phyloP scores from a whole-genome alignment of 73 alveolate genomes.

The Durusdinium trenchii region DNA sequence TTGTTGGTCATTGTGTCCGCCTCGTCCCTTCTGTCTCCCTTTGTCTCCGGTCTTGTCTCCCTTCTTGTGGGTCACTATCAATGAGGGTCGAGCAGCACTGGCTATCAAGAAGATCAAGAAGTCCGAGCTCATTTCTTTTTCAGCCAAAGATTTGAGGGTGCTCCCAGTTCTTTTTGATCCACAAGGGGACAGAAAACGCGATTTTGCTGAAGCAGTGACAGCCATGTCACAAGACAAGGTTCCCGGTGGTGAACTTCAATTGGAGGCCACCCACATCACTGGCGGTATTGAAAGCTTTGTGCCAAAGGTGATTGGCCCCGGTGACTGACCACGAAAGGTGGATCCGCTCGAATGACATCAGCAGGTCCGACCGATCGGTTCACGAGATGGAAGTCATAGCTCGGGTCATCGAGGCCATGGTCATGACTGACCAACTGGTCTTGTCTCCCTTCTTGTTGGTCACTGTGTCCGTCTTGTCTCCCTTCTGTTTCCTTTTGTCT shows the following conservation, averaged over 20 bases:
- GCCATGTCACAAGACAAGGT: not conserved
- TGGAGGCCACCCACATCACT: conserved; percentile 31
- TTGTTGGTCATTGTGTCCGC: too few species aligned
- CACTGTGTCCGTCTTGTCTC: too few species aligned
- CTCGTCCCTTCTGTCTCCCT: too few species aligned
- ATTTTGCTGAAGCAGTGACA: conserved; percentile 18
- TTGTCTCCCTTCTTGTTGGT: too few species aligned
- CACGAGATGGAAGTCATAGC: conserved; percentile 31
- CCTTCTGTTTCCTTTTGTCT: too few species aligned
- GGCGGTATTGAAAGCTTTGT: not conserved
- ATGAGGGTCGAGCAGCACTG: too few species aligned
- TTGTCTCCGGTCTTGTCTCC: too few species aligned
- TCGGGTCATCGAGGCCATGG: conserved; percentile 40
- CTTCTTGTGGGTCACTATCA: too few species aligned
- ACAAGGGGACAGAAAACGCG: not conserved
- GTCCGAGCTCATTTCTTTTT: not conserved
- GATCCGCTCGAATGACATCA: not conserved
- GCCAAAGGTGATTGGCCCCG: not conserved
- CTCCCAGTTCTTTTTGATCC: conserved; percentile 5
- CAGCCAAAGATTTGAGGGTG: conserved; percentile 11
- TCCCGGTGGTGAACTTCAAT: conserved; percentile 35
- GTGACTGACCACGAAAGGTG: conserved; percentile 47
- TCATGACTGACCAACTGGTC: not conserved
- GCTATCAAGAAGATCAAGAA: not conserved
- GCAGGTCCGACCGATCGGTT: not conserved